phyloP scores from a whole-genome alignment of 1,284 basidiomycete species.

The Leccinum subspadiceum region DNA sequence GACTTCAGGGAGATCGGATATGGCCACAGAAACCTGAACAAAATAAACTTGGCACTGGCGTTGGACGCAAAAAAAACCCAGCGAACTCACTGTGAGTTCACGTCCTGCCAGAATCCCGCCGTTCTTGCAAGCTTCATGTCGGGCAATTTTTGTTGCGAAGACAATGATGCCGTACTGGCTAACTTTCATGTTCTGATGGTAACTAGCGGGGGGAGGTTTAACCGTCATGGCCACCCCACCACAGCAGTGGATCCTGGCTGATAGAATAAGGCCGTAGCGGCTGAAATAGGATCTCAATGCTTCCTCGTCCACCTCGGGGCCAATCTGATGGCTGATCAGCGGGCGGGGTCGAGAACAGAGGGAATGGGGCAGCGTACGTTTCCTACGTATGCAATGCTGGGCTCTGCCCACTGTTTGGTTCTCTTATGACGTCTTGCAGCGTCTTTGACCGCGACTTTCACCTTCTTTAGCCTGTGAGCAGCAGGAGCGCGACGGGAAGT shows the following conservation, averaged over 20 bases:
- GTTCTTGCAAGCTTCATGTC: constrained; percentile 41
- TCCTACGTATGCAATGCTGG: constrained; percentile 51
- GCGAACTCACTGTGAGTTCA: constrained; percentile 39
- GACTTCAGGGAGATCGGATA: constrained; percentile 54
- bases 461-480: constrained; percentile 18
- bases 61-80: not conserved
- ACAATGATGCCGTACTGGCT: constrained; percentile 51
- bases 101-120: constrained; percentile 40
- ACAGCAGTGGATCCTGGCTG: constrained; percentile 48
- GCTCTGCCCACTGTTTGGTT: constrained; percentile 13
- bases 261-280: constrained; percentile 42
- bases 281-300: constrained; percentile 41
- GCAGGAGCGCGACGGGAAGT: constrained; percentile 10
- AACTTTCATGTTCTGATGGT: constrained; percentile 34
- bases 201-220: constrained; percentile 25
- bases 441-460: constrained; percentile 16
- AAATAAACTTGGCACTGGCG: not conserved
- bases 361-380: constrained; percentile 43
- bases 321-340: constrained; percentile 21
- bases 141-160: constrained; percentile 39
- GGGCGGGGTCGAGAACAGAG: not conserved
- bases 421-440: constrained; percentile 22
- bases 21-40: constrained; percentile 41
- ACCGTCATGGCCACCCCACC: constrained; percentile 41
- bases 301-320: constrained; percentile 35